Conservation (phyloP, 768 basidiomycete species). For the Tricholoma flavovirens region DNA sequence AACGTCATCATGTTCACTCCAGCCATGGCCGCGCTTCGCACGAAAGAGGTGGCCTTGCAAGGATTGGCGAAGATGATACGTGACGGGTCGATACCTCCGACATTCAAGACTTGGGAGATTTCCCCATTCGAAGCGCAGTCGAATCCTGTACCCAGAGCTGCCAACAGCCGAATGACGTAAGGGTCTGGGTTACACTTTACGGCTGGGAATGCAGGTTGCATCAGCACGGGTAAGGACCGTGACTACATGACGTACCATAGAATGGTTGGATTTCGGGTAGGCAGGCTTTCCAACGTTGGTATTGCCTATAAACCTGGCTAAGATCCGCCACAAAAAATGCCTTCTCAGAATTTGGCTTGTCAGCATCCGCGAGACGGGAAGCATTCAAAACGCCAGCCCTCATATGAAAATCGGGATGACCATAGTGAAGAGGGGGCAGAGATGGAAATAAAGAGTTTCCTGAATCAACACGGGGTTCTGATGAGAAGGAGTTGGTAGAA, state of each 20-base stretch:
- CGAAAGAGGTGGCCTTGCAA: constrained; percentile 93
- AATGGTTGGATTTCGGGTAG: constrained; percentile 89
- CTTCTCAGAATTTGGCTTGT: constrained; percentile 73
- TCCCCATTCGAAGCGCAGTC: constrained; percentile 97
- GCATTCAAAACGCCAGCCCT: constrained; percentile 73
- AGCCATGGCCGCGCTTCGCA: constrained; percentile 73
- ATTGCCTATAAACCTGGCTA: constrained; percentile 78
- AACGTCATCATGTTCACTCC: constrained; percentile 96
- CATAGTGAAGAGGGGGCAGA: constrained; percentile 61
- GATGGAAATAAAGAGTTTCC: constrained; percentile 50
- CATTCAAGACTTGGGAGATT: constrained; percentile 70
- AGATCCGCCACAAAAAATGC: constrained; percentile 98
- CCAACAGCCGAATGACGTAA: constrained; percentile 85
- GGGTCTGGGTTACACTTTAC: constrained; percentile 99
- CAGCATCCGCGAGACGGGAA: constrained; percentile 40
- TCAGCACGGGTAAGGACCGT: constrained; percentile 3
- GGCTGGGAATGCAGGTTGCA: constrained; percentile 41
- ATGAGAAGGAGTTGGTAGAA: constrained; percentile 31
- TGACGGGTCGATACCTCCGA: constrained; percentile 70
- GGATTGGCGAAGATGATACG: constrained; percentile 98
- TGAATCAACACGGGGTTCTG: constrained; percentile 20
- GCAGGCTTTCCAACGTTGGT: constrained; percentile 70
- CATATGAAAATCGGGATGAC: constrained; percentile 70
- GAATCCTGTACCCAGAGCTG: constrained; percentile 87
- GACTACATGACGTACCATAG: constrained; percentile 62